phyloP scores from a whole-genome alignment of 192 early-diverging fungal genomes.

The Coemansia sp. region DNA sequence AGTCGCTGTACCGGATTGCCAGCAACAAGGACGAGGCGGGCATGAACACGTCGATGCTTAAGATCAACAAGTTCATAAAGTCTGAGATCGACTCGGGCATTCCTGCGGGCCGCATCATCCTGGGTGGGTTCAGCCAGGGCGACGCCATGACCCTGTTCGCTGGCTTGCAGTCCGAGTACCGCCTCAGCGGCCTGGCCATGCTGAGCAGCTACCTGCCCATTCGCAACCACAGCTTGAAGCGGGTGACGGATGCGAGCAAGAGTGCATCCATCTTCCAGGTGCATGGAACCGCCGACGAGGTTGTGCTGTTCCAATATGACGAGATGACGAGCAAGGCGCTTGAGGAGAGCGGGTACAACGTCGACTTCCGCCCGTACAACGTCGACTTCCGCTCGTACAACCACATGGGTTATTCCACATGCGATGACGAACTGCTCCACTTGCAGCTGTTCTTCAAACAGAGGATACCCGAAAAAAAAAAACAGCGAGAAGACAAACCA shows the following conservation, averaged over 20 bases:
- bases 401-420: conserved; percentile 57
- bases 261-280: conserved; percentile 78
- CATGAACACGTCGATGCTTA: conserved; percentile 60
- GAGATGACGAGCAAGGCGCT: conserved; percentile 46
- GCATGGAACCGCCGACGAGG: conserved; percentile 77
- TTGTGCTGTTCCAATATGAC: conserved; percentile 73
- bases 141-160: conserved; percentile 72
- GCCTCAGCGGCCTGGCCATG: conserved; percentile 67
- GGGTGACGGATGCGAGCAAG: conserved; percentile 62
- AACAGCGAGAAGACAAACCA: not conserved
- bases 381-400: too few relatives aligned
- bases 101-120: conserved; percentile 76
- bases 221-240: conserved; percentile 35
- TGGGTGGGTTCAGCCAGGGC: conserved; percentile 96
- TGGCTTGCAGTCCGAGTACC: conserved; percentile 66
- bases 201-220: conserved; percentile 81
- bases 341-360: too few relatives aligned
- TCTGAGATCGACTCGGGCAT: conserved; percentile 80
- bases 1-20: conserved; percentile 49
- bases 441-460: conserved; percentile 62
- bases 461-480: conserved; percentile 9
- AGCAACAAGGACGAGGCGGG: conserved; percentile 70
- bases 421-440: conserved; percentile 69
- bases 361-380: too few relatives aligned
- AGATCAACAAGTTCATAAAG: conserved; percentile 61